Percentiles rank a stretch among this genome's conserved stretches.
Evolutionary conservation across 257 asterid species (phyloP).

Genomic region (Sherardia arvensis): DNA sequence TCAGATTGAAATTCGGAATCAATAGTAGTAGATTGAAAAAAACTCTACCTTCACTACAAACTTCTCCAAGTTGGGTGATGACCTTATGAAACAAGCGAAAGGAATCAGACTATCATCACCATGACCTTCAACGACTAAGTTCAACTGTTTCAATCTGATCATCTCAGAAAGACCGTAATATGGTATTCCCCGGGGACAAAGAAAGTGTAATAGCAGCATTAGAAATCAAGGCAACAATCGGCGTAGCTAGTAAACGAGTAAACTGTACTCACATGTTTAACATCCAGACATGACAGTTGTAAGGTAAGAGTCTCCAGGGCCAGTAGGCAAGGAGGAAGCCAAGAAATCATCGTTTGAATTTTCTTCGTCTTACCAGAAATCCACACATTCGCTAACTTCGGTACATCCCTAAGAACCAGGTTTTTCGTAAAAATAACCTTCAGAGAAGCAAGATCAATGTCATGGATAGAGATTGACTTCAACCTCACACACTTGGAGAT

Average conservation of each 20-base stretch:
- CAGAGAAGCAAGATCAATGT: neutral
- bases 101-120: neutral
- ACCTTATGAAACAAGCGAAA: neutral
- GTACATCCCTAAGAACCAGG: neutral
- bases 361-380: neutral
- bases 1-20: too few species aligned
- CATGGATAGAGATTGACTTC: neutral
- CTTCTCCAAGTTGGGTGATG: slow-evolving; percentile 2
- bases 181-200: neutral
- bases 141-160: neutral
- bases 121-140: neutral
- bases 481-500: neutral
- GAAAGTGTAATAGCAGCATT: neutral
- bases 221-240: neutral
- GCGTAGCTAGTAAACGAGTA: neutral
- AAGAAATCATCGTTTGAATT: neutral
- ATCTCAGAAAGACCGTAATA: neutral
- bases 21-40: too few species aligned
- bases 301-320: neutral
- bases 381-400: neutral
- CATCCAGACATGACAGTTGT: neutral
- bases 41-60: neutral
- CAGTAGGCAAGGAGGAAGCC: neutral
- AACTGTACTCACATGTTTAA: neutral
- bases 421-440: neutral